Base-by-base conservation (phyloP, 2,329 filamentous ascomycete species). In the Xylaria sp. region DNA sequence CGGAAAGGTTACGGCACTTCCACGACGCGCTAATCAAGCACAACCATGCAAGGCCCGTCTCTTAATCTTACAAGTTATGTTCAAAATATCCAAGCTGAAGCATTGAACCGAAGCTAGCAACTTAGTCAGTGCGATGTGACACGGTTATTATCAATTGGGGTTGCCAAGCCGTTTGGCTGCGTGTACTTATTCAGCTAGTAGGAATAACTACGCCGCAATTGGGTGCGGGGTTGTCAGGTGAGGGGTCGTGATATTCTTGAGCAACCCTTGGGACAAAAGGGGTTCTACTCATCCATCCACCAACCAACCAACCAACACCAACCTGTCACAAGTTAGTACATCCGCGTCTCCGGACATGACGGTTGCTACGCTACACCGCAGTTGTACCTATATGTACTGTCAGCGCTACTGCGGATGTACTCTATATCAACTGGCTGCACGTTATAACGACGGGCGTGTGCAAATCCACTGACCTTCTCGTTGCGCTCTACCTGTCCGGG, bases 181-280 rank as follows among this genome's bases (percentile, higher is more conserved):
- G 53, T 44, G 33, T 48, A 31, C 38, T 17, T 31, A 53, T 40
- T 59, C 28, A 59, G 36, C 23, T 49, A 31, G 15, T 17, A n/a
- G 33, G 33, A 9, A 33, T 10, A 10, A 9, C 33, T 33, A 17
- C 26, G 15, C 31, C 36, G 48, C 48, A 26, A 42, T 61, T 31
- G 46, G 28, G 57, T 70, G 68, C 68, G 68, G 68, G 68, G 68
- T 67, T 53, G 60, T 65, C 65, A 67, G 61, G 56, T 70, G 65
- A 69, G 67, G 67, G 64, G 33, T 56, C 33, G 31, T n/a, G 53
- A 53, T 57, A 40, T 62, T 59, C 44, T 60, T 33, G 40, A 40
- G 26, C 10, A 11, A 28, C 58, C 40, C 56, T 60, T 60, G 44
- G 44, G 66, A 48, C 57, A 17, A 51, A 59, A 26, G 56, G 48